phyloP scores from a whole-genome alignment of 1,284 basidiomycete species.

The Cryptococcus sp. region DNA sequence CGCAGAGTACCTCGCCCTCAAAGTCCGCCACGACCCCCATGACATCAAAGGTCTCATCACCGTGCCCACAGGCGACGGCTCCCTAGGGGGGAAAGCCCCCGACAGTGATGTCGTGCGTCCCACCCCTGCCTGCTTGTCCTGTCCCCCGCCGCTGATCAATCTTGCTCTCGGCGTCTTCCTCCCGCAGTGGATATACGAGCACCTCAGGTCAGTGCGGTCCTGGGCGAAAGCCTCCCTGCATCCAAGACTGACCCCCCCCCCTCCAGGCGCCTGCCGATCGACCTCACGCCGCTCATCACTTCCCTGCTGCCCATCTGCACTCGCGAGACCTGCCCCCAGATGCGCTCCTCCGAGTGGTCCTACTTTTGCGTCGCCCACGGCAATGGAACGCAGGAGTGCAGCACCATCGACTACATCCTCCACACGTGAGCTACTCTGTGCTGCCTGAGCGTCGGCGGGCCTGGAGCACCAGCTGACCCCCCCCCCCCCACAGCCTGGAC shows the following conservation, averaged over 20 bases:
- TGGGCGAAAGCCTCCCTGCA: neutral
- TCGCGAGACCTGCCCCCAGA: slow-evolving; percentile 79
- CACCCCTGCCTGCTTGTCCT: neutral
- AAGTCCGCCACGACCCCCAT: slow-evolving; percentile 80
- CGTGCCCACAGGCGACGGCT: slow-evolving; percentile 56
- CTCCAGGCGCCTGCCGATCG: slow-evolving; percentile 79
- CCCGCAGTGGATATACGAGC: slow-evolving; percentile 85
- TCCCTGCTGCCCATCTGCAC: slow-evolving; percentile 81
- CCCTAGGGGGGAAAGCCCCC: slow-evolving; percentile 49
- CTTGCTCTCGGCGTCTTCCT: neutral
- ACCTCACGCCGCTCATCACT: slow-evolving; percentile 83
- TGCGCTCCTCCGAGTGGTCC: slow-evolving; percentile 96
- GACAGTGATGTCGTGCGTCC: slow-evolving; percentile 52
- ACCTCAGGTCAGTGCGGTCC: slow-evolving; percentile 65
- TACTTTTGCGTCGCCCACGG: slow-evolving; percentile 90
- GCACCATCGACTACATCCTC: slow-evolving; percentile 93
- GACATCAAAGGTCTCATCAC: slow-evolving; percentile 78
- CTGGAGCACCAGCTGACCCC: slow-evolving; percentile 58
- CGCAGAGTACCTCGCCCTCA: slow-evolving; percentile 87
- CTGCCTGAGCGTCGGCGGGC: neutral
- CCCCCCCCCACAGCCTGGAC: slow-evolving; percentile 82
- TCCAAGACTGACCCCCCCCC: slow-evolving; percentile 1
- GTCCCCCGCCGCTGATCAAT: neutral
- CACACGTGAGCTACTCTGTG: slow-evolving; percentile 62
- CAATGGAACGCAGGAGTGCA: slow-evolving; percentile 65